These are phyloP conservation scores for Fusarium annulatum DNA, from an alignment of 2,329 filamentous ascomycete genomes.

Conservation along the genomic window DNA sequence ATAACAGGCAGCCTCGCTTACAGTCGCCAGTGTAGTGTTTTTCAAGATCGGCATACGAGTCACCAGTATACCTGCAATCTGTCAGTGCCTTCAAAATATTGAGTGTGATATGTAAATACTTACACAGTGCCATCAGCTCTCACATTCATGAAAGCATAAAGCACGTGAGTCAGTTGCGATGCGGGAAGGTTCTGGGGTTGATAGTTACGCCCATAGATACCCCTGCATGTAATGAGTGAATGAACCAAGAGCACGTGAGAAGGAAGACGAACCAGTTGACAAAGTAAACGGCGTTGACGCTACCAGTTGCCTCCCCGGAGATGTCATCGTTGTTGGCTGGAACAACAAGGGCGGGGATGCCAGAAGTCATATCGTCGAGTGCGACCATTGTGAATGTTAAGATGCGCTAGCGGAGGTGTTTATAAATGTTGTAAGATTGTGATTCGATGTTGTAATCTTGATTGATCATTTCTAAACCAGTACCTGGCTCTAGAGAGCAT, in stretches of 20 bases:
- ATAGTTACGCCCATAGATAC: slow-evolving; percentile 79
- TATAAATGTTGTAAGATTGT: neutral
- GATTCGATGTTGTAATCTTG: neutral
- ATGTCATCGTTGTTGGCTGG: neutral
- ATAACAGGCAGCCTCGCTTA: neutral
- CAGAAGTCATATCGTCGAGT: slow-evolving; percentile 19
- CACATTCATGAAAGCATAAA: slow-evolving; percentile 86
- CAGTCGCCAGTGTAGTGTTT: slow-evolving; percentile 36
- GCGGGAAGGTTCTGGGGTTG: slow-evolving; percentile 76
- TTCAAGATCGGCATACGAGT: slow-evolving; percentile 34
- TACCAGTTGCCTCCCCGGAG: neutral
- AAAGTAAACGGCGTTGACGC: slow-evolving; percentile 30
- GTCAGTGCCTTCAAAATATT: neutral
- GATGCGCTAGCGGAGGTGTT: neutral
- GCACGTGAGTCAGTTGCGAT: slow-evolving; percentile 76
- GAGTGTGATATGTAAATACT: slow-evolving; percentile 36
- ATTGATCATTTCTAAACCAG: too few relatives aligned
- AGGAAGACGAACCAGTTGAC: slow-evolving; percentile 22
- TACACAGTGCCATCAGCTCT: slow-evolving; percentile 76
- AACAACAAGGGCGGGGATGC: slow-evolving; percentile 14
- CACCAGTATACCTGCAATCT: slow-evolving; percentile 7
- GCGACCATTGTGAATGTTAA: slow-evolving; percentile 6
- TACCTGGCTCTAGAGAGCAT: neutral
- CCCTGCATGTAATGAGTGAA: slow-evolving; percentile 55
- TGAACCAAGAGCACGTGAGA: accelerated